Conservation (phyloP, 768 basidiomycete species). For the Rhodotorula toruloides region DNA sequence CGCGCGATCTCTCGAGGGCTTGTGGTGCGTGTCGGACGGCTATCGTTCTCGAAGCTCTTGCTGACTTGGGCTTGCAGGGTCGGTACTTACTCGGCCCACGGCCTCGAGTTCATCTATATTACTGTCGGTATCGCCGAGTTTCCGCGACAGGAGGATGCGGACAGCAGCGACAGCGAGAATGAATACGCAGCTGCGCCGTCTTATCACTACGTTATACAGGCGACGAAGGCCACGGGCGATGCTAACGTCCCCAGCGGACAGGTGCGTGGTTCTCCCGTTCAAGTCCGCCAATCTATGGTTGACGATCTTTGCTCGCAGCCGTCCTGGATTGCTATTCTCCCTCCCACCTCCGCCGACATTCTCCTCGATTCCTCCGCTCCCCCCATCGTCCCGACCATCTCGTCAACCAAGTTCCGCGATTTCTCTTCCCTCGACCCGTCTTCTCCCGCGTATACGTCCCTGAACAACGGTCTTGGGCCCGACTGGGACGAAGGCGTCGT, state of each 20-base stretch:
- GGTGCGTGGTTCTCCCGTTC: not conserved
- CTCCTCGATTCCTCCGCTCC: not conserved
- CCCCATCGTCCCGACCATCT: constrained; percentile 14
- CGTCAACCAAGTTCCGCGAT: not conserved
- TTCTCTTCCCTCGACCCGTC: constrained; percentile 19
- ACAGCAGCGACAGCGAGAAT: not conserved
- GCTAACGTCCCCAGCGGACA: constrained; percentile 35
- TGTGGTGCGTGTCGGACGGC: too few relatives aligned
- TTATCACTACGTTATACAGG: constrained; percentile 7
- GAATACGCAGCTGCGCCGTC: not conserved
- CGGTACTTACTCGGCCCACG: constrained; percentile 35
- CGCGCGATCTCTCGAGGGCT: constrained; percentile 23
- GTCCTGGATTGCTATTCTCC: constrained; percentile 11
- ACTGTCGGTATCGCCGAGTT: constrained; percentile 3
- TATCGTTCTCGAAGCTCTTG: too few relatives aligned
- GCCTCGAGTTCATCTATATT: constrained; percentile 33
- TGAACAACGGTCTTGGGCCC: constrained; percentile 4
- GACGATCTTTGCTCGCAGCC: not conserved
- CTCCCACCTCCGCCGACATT: not conserved
- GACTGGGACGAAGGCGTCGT: constrained; percentile 22
- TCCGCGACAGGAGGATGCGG: not conserved
- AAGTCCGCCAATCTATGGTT: too few relatives aligned
- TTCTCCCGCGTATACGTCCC: not conserved
- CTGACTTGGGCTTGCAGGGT: too few relatives aligned
- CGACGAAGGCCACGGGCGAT: constrained; percentile 37